Evolutionary conservation across 352 stramenopile genomes (phyloP).

Genomic region (Pythium monospermum): DNA sequence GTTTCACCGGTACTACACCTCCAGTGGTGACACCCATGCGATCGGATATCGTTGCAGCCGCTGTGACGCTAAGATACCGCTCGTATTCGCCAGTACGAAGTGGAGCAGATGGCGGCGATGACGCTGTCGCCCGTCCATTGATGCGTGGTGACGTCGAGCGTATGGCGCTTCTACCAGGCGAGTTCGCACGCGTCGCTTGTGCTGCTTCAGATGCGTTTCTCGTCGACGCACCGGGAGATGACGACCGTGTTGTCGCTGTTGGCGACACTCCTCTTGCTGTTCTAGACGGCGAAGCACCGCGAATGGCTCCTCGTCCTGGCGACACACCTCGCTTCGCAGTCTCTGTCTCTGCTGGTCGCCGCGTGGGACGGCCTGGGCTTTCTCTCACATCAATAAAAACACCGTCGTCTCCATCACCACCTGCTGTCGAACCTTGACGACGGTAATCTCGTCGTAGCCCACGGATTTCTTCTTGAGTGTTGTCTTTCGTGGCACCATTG

Average conservation of each 20-base stretch:
- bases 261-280: not conserved
- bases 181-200: not conserved
- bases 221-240: not conserved
- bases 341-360: not conserved
- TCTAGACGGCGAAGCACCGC: not conserved
- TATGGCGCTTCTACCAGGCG: not conserved
- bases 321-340: not conserved
- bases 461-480: constrained; percentile 3
- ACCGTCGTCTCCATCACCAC: constrained; percentile 1
- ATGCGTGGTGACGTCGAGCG: not conserved
- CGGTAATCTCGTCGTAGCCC: constrained; percentile 2
- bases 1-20: constrained; percentile 11
- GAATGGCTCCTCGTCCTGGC: not conserved
- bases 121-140: not conserved
- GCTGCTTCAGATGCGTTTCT: not conserved
- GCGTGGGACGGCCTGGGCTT: constrained; percentile 1
- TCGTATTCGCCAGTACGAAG: constrained; percentile 5
- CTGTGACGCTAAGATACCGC: constrained; percentile 1
- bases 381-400: constrained; percentile 19
- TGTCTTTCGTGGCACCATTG: not conserved
- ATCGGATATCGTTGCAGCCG: not conserved
- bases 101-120: not conserved
- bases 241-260: not conserved
- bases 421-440: constrained; percentile 3
- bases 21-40: not conserved